A percentile compares a stretch with the other conserved stretches of the same genome.
These are phyloP conservation scores for Podospora anserina DNA, from an alignment of 495 filamentous ascomycete species.

Conservation along the genomic window DNA sequence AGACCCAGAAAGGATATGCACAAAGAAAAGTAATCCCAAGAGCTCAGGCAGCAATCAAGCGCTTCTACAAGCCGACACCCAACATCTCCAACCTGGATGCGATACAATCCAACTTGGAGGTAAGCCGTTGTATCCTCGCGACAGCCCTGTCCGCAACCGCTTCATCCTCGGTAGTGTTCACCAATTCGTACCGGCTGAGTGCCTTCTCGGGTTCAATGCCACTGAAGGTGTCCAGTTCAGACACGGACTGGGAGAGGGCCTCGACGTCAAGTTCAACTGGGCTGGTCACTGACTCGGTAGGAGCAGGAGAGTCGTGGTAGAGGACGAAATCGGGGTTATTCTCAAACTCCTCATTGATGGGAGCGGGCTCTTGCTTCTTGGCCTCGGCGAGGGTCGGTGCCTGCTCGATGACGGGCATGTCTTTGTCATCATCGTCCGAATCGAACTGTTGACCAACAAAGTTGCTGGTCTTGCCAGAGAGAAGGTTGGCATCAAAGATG, in stretches of 20 bases:
- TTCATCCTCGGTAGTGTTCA: constrained; percentile 52
- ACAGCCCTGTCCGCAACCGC: constrained; percentile 32
- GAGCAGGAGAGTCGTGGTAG: constrained; percentile 51
- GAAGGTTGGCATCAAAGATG: constrained; percentile 54
- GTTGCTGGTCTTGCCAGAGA: constrained; percentile 65
- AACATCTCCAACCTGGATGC: constrained; percentile 41
- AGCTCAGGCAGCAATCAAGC: not conserved
- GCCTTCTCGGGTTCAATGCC: constrained; percentile 58
- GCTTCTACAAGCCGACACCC: constrained; percentile 34
- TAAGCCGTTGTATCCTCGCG: constrained; percentile 41
- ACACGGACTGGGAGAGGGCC: constrained; percentile 28
- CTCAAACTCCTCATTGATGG: constrained; percentile 33
- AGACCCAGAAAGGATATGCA: constrained; percentile 3
- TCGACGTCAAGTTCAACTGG: constrained; percentile 35
- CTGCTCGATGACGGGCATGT: constrained; percentile 45
- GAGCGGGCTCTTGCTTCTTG: constrained; percentile 27
- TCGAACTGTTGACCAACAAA: constrained; percentile 39
- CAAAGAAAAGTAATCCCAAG: not conserved
- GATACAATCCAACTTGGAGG: constrained; percentile 38
- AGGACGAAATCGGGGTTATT: constrained; percentile 56
- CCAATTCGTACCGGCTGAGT: constrained; percentile 55
- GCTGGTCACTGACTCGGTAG: constrained; percentile 16
- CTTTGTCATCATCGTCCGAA: constrained; percentile 50
- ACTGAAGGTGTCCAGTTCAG: constrained; percentile 48
- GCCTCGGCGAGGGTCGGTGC: constrained; percentile 32